Conservation (phyloP, 2,329 filamentous ascomycete species). For the Orbilia ellipsospora region DNA sequence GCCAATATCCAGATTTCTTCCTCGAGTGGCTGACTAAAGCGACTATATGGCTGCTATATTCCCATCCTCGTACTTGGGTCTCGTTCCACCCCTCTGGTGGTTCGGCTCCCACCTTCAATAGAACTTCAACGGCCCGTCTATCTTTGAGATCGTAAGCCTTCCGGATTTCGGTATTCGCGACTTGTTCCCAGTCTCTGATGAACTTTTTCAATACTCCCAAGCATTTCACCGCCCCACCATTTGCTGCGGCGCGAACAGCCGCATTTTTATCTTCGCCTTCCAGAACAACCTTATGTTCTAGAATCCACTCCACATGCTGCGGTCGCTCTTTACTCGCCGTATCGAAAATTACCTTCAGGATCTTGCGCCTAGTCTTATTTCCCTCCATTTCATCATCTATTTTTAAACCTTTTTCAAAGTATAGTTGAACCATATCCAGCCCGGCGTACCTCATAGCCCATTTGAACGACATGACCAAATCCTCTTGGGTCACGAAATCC, state of each 20-base stretch:
- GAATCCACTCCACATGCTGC: constrained; percentile 21
- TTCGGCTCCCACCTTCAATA: constrained; percentile 8
- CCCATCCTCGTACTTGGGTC: constrained; percentile 3
- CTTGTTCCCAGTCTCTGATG: constrained; percentile 13
- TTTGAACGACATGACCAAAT: constrained; percentile 30
- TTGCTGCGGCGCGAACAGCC: constrained; percentile 18
- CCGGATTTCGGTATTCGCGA: constrained; percentile 10
- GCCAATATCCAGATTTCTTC: constrained; percentile 32
- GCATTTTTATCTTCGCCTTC: constrained; percentile 11
- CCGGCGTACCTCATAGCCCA: constrained; percentile 37
- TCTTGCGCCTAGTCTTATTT: constrained; percentile 4
- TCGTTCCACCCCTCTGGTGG: constrained; percentile 6
- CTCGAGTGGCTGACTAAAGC: constrained; percentile 16
- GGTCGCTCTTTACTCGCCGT: constrained; percentile 11
- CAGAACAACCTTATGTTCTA: constrained; percentile 23
- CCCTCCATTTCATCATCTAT: not conserved
- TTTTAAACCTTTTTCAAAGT: constrained; percentile 29
- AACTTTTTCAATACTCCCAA: constrained; percentile 23
- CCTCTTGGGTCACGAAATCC: not conserved
- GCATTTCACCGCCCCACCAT: constrained; percentile 11
- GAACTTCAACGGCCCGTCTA: constrained; percentile 27
- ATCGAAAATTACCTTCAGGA: constrained; percentile 12
- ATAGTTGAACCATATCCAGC: constrained; percentile 34
- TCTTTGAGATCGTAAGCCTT: constrained; percentile 15
- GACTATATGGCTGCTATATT: constrained; percentile 7